These are phyloP conservation scores for Leishmania tarentolae DNA, from an alignment of 208 protist species.

Conservation along the genomic window DNA sequence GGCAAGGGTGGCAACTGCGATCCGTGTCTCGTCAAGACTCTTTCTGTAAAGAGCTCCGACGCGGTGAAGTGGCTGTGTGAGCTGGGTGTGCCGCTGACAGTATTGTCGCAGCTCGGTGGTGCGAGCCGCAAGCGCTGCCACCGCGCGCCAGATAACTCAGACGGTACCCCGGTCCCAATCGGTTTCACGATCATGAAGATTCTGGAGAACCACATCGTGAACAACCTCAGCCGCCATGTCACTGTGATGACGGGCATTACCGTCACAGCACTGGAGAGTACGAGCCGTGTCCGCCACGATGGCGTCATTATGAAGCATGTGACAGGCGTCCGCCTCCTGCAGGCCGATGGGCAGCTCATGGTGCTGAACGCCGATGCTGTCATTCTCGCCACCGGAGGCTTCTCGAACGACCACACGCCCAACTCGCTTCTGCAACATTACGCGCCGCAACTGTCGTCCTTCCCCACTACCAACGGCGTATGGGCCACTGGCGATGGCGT, in stretches of 20 bases:
- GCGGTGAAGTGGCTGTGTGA: slow-evolving; percentile 79
- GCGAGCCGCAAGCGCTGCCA: slow-evolving; percentile 87
- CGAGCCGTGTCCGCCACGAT: slow-evolving; percentile 31
- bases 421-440: slow-evolving; percentile 80
- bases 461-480: slow-evolving; percentile 93
- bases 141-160: slow-evolving; percentile 66
- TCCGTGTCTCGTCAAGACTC: slow-evolving; percentile 80
- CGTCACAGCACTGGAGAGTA: slow-evolving; percentile 53
- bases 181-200: slow-evolving; percentile 92
- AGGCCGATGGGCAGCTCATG: slow-evolving; percentile 30
- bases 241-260: slow-evolving; percentile 66
- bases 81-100: slow-evolving; percentile 84
- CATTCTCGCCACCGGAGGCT: slow-evolving; percentile 92
- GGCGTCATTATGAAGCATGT: slow-evolving; percentile 48
- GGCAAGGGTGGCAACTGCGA: slow-evolving; percentile 72
- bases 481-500: slow-evolving; percentile 85
- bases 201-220: slow-evolving; percentile 80
- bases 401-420: slow-evolving; percentile 61
- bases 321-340: slow-evolving; percentile 43
- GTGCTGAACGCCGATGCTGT: slow-evolving; percentile 74
- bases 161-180: slow-evolving; percentile 84
- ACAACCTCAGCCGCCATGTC: slow-evolving; percentile 44
- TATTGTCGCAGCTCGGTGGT: slow-evolving; percentile 92
- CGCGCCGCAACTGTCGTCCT: slow-evolving; percentile 61
- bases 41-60: slow-evolving; percentile 76